These are phyloP conservation scores for Entomortierella lignicola DNA, from an alignment of 192 early-diverging fungal species.

Conservation along the genomic window DNA sequence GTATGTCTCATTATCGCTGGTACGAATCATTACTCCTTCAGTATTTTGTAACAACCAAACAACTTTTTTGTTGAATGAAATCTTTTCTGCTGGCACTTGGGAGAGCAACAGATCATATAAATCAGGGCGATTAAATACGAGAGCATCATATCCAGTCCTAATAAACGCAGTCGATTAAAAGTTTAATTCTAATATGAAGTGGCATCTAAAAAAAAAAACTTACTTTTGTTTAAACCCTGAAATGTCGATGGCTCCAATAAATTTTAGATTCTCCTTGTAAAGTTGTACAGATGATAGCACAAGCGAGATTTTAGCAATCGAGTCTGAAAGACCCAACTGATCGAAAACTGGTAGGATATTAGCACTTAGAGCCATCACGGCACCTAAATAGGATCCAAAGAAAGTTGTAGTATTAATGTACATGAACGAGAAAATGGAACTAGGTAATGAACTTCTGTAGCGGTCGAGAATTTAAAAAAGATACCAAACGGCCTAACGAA, in stretches of 20 bases:
- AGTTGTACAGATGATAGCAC: neutral
- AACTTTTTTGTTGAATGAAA: constrained; percentile 13
- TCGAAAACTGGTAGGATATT: neutral
- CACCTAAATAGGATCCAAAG: neutral
- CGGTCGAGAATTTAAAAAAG: too few species aligned
- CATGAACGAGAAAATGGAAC: neutral
- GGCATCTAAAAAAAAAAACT: neutral
- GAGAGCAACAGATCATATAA: constrained; percentile 1
- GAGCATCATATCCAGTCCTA: neutral
- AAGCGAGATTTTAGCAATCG: neutral
- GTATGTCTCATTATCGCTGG: constrained; percentile 7
- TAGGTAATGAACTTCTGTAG: too few species aligned
- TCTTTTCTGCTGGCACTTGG: neutral
- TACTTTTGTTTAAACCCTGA: neutral
- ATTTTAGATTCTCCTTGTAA: neutral
- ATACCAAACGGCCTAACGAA: neutral
- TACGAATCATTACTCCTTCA: constrained; percentile 8
- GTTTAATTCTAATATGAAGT: neutral
- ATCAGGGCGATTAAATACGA: constrained; percentile 1
- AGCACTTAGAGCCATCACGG: neutral
- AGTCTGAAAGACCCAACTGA: neutral
- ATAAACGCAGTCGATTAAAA: neutral
- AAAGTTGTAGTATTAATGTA: neutral
- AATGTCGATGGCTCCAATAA: constrained; percentile 5
- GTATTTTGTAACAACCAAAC: neutral